Conservation (phyloP, 2,329 filamentous ascomycete species). For the Colletotrichum somersetense region DNA sequence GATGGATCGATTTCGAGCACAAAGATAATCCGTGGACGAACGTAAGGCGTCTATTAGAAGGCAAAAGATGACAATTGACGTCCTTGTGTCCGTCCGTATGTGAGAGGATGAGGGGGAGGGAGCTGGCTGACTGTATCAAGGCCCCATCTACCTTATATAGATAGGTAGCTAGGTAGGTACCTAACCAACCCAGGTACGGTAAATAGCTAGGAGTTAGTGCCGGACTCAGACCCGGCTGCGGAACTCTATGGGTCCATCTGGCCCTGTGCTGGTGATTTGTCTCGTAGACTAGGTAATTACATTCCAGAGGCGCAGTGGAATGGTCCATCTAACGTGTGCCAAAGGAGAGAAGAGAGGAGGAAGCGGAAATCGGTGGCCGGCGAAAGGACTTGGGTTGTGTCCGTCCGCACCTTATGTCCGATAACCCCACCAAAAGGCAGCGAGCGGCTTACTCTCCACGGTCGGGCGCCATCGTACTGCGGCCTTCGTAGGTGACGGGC, state of each 20-base stretch:
- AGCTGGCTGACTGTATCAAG: not conserved
- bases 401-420: constrained; percentile 17
- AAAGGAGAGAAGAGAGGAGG: no score
- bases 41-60: no score
- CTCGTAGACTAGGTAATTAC: no score
- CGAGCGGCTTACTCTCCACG: not conserved
- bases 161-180: no score
- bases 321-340: no score
- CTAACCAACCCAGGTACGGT: not conserved
- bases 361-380: not conserved
- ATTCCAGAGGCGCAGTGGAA: no score
- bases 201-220: not conserved
- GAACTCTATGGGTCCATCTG: no score
- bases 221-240: not conserved
- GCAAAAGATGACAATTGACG: not conserved
- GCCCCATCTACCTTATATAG: no score
- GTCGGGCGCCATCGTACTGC: no score
- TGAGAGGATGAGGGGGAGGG: not conserved
- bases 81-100: not conserved
- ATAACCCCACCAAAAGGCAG: not conserved
- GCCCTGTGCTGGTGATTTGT: no score
- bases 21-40: not conserved
- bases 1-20: not conserved
- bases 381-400: not conserved
- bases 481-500: no score